Evolutionary conservation across 805 yeast genomes (phyloP).

Genomic region (Jamesozyma spencerorum): DNA sequence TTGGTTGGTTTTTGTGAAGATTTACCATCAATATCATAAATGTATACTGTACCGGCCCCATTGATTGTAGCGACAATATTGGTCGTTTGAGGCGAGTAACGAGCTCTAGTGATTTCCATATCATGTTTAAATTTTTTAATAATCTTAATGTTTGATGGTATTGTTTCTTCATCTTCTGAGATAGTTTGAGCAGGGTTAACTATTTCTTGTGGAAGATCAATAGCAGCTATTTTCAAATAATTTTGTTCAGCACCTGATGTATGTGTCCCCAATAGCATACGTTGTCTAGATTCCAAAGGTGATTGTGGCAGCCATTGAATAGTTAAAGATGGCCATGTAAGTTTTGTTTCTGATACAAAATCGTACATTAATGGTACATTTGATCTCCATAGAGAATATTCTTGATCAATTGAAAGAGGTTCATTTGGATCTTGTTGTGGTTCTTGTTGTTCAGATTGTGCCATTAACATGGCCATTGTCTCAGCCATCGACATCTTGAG

Average conservation of each 20-base stretch:
- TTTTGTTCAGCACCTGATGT: constrained; percentile 62
- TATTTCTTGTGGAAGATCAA: constrained; percentile 41
- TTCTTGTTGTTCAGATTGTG: not conserved
- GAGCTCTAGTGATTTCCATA: constrained; percentile 64
- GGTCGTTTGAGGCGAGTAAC: constrained; percentile 56
- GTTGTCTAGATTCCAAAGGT: constrained; percentile 33
- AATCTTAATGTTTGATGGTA: constrained; percentile 46
- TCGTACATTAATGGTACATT: constrained; percentile 78
- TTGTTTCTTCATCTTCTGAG: constrained; percentile 14
- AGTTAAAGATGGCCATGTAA: constrained; percentile 76
- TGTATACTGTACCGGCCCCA: constrained; percentile 52
- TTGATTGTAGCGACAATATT: constrained; percentile 54
- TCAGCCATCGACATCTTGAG: not conserved
- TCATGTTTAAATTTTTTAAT: constrained; percentile 51
- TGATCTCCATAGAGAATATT: constrained; percentile 71
- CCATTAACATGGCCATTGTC: not conserved
- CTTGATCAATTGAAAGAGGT: constrained; percentile 35
- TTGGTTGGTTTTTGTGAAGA: constrained; percentile 27
- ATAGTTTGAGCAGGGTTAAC: constrained; percentile 1
- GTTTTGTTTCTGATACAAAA: constrained; percentile 68
- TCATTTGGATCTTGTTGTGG: not conserved
- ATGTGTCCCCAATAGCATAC: constrained; percentile 60
- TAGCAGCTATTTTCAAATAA: constrained; percentile 55
- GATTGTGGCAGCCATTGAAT: constrained; percentile 61
- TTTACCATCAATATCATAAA: constrained; percentile 37